These are phyloP conservation scores for Mycena citricolor DNA, from an alignment of 1,284 basidiomycete genomes.

Conservation along the genomic window DNA sequence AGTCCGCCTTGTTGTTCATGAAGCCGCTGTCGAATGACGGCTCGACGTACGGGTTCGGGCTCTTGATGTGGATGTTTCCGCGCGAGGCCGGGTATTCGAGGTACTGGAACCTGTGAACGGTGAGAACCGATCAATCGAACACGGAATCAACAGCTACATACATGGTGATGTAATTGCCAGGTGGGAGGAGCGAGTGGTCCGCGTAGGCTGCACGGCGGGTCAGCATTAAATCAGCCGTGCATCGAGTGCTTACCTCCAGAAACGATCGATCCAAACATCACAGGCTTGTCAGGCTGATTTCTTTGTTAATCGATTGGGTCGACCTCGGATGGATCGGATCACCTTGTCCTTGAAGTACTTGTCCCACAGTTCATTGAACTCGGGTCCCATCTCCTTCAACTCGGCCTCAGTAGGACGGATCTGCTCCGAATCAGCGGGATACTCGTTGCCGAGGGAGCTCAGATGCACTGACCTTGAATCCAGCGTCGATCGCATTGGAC, in stretches of 20 bases:
- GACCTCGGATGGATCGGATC: background rate
- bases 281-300: slow-evolving; percentile 62
- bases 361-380: slow-evolving; percentile 67
- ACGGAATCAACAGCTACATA: slow-evolving; percentile 27
- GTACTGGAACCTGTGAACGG: slow-evolving; percentile 58
- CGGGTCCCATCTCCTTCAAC: slow-evolving; percentile 74
- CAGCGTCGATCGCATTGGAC: slow-evolving; percentile 71
- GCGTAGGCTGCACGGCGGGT: background rate
- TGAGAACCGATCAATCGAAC: slow-evolving; percentile 1
- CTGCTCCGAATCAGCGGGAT: slow-evolving; percentile 29
- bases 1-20: slow-evolving; percentile 76
- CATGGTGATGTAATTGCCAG: slow-evolving; percentile 73
- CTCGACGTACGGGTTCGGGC: slow-evolving; percentile 59
- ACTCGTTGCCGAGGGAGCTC: background rate
- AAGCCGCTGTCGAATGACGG: slow-evolving; percentile 71
- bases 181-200: slow-evolving; percentile 66
- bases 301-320: background rate
- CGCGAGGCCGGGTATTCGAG: slow-evolving; percentile 69
- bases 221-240: background rate
- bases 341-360: slow-evolving; percentile 68
- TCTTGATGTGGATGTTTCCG: slow-evolving; percentile 67
- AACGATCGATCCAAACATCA: slow-evolving; percentile 41
- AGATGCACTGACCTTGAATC: slow-evolving; percentile 54
- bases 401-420: slow-evolving; percentile 68
- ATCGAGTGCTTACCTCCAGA: slow-evolving; percentile 2